Evolutionary conservation across 164 flowering plant species (phyloP).

Genomic region (Chimonanthus salicifolius): DNA sequence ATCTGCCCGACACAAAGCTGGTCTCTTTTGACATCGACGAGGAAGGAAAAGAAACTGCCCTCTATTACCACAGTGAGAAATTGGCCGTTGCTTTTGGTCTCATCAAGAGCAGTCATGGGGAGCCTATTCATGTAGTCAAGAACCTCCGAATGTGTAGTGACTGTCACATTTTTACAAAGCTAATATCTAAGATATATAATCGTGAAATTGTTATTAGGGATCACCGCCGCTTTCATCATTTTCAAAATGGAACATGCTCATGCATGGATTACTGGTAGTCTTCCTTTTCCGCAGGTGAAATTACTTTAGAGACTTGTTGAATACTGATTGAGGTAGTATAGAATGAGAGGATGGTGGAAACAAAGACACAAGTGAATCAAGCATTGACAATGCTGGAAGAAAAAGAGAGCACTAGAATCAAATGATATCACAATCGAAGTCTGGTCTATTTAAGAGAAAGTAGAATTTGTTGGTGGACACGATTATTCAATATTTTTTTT

Average conservation of each 20-base stretch:
- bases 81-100: conserved; percentile 16
- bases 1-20: conserved; percentile 11
- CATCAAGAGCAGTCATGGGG: conserved; percentile 9
- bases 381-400: no score
- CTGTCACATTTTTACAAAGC: conserved; percentile 12
- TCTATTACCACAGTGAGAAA: conserved; percentile 14
- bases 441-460: no score
- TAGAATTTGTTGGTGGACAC: no score
- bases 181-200: conserved; percentile 10
- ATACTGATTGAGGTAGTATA: no score
- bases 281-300: no score
- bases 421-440: no score
- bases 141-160: conserved; percentile 16
- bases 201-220: conserved; percentile 17
- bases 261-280: conserved; percentile 15
- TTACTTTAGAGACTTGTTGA: no score
- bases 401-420: no score
- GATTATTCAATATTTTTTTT: no score
- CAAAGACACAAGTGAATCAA: no score
- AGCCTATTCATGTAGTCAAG: conserved; percentile 12
- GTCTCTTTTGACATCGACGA: conserved; percentile 15
- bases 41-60: conserved; percentile 12
- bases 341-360: no score
- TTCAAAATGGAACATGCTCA: conserved; percentile 13
- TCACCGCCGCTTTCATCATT: conserved; percentile 14